phyloP scores from a whole-genome alignment of 768 basidiomycete species.

The Mycena polygramma region DNA sequence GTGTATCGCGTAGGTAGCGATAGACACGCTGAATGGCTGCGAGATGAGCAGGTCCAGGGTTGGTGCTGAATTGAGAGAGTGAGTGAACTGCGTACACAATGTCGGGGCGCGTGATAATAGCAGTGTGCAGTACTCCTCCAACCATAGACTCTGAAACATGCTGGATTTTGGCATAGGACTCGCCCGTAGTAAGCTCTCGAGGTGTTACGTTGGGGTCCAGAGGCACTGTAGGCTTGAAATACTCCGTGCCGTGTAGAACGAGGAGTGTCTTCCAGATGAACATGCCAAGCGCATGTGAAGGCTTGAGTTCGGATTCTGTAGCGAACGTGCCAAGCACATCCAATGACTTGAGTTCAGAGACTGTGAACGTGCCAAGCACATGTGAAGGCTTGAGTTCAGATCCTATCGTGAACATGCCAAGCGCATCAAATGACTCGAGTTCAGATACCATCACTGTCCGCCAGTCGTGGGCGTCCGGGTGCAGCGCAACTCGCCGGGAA shows the following conservation, averaged over 20 bases:
- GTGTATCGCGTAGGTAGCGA: conserved; percentile 48
- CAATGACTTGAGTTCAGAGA: no score
- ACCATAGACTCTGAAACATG: conserved; percentile 42
- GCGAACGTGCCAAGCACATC: conserved; percentile 3
- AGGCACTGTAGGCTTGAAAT: conserved; percentile 31
- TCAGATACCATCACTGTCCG: conserved; percentile 8
- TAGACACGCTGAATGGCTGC: conserved; percentile 49
- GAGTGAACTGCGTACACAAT: conserved; percentile 45
- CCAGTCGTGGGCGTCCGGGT: conserved; percentile 19
- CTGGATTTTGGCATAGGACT: conserved; percentile 18
- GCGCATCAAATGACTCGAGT: neutral
- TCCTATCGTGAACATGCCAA: neutral
- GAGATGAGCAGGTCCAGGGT: conserved; percentile 48
- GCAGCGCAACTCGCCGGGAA: conserved; percentile 9
- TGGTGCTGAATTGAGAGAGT: conserved; percentile 44
- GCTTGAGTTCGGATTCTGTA: neutral
- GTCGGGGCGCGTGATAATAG: conserved; percentile 49
- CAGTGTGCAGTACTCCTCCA: conserved; percentile 32
- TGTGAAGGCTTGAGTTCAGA: neutral
- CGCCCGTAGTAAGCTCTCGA: conserved; percentile 2
- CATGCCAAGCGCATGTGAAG: neutral
- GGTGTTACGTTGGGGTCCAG: conserved; percentile 39
- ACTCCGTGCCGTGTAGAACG: conserved; percentile 23
- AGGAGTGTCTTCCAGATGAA: conserved; percentile 36
- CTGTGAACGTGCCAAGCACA: neutral